Percentiles rank a stretch among this genome's conserved stretches.
These are phyloP conservation scores for Syzygium syzygioides DNA, from an alignment of 441 rosid genomes.

Conservation along the genomic window DNA sequence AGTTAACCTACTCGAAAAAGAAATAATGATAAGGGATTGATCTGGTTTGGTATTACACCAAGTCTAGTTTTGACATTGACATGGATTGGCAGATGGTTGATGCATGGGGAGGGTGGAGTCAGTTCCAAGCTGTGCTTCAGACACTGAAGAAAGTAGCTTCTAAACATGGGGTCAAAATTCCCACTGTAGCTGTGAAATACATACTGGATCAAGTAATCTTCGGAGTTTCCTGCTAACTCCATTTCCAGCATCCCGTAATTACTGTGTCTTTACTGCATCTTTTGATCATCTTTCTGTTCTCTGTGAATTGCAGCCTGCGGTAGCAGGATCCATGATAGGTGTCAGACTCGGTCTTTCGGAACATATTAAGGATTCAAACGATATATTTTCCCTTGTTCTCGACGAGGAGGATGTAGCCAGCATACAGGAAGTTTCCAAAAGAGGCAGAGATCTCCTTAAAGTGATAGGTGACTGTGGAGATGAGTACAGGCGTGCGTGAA, in stretches of 20 bases:
- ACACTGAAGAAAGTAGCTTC: conserved; percentile 63
- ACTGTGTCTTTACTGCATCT: not conserved
- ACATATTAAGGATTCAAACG: conserved; percentile 65
- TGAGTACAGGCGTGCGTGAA: conserved; percentile 50
- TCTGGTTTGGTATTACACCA: not conserved
- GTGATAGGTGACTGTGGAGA: conserved; percentile 97
- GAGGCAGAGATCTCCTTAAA: conserved; percentile 68
- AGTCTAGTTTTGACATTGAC: not conserved
- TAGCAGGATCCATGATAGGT: conserved; percentile 26
- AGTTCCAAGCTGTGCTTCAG: conserved; percentile 70
- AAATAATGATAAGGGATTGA: not conserved
- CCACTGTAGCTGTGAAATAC: conserved; percentile 85
- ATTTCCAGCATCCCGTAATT: not conserved
- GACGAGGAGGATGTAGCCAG: conserved; percentile 29
- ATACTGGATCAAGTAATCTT: conserved; percentile 66
- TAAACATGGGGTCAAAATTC: conserved; percentile 87
- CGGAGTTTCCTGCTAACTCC: not conserved
- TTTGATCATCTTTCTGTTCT: not conserved
- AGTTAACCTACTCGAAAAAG: not conserved
- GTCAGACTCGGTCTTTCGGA: conserved; percentile 41
- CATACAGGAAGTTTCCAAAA: conserved; percentile 31
- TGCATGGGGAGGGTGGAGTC: conserved; percentile 98
- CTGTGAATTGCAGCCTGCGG: conserved; percentile 11
- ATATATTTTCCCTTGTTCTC: conserved; percentile 57
- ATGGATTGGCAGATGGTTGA: conserved; percentile 66